phyloP scores from a whole-genome alignment of 2,329 filamentous ascomycete genomes.

The Microcyclosporella mali region DNA sequence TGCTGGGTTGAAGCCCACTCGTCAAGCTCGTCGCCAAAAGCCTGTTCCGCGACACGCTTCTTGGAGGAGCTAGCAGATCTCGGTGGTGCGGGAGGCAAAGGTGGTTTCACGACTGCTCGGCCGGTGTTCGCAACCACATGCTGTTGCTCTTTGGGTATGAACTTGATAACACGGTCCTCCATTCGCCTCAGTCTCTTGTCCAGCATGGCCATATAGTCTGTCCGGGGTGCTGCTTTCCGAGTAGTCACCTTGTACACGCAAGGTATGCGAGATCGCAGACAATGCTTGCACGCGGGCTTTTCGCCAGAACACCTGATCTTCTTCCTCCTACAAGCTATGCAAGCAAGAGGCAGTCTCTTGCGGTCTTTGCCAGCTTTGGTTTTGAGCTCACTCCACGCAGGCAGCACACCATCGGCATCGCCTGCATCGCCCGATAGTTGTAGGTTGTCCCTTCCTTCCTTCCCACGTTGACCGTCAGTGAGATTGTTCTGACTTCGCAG shows the following conservation, averaged over 20 bases:
- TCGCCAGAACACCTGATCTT: slow-evolving; percentile 98
- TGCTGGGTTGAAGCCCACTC: slow-evolving; percentile 56
- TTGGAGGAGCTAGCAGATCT: slow-evolving; percentile 54
- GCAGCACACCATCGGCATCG: slow-evolving; percentile 19
- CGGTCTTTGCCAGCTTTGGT: slow-evolving; percentile 82
- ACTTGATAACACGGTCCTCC: slow-evolving; percentile 96
- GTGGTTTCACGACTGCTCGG: slow-evolving; percentile 78
- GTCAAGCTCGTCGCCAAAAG: slow-evolving; percentile 75
- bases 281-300: slow-evolving; percentile 96
- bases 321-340: slow-evolving; percentile 91
- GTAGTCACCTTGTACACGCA: slow-evolving; percentile 98
- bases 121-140: slow-evolving; percentile 62
- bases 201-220: slow-evolving; percentile 98
- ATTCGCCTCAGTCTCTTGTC: slow-evolving; percentile 93
- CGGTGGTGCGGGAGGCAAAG: slow-evolving; percentile 52
- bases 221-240: slow-evolving; percentile 85
- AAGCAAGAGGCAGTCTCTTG: slow-evolving; percentile 85
- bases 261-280: slow-evolving; percentile 81
- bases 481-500: neutral
- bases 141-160: slow-evolving; percentile 80
- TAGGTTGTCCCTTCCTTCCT: slow-evolving; percentile 9
- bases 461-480: slow-evolving; percentile 8
- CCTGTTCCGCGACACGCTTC: slow-evolving; percentile 80
- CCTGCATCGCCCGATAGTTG: slow-evolving; percentile 11
- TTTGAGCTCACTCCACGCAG: slow-evolving; percentile 49